A percentile compares a stretch with the other conserved stretches of the same genome.
Conservation (phyloP, 495 filamentous ascomycete genomes). For the Recurvomyces mirabilis region DNA sequence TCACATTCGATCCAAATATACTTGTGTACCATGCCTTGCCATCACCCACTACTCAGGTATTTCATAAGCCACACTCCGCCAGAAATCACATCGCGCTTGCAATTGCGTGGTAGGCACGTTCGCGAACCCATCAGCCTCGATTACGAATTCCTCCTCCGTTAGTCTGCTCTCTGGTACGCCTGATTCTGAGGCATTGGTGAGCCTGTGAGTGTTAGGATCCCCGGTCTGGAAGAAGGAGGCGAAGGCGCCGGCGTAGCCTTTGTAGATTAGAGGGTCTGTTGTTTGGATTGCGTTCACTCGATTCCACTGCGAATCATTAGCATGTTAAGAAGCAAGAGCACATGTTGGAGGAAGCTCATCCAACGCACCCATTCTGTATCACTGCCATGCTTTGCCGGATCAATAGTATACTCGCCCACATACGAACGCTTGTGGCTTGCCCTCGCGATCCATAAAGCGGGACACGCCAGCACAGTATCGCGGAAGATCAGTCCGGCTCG, state of each 20-base stretch:
- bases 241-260: constrained; percentile 48
- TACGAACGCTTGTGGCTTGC: constrained; percentile 37
- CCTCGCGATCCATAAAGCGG: constrained; percentile 45
- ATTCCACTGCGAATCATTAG: constrained; percentile 41
- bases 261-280: constrained; percentile 41
- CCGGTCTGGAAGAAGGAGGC: constrained; percentile 50
- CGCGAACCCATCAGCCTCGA: constrained; percentile 35
- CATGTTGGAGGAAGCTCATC: constrained; percentile 1
- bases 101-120: constrained; percentile 32
- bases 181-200: constrained; percentile 36
- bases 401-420: constrained; percentile 48
- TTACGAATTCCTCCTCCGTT: constrained; percentile 40
- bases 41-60: constrained; percentile 11
- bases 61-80: constrained; percentile 34
- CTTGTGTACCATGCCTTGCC: no score
- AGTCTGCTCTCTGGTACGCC: constrained; percentile 36
- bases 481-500: constrained; percentile 46
- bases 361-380: constrained; percentile 45
- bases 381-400: constrained; percentile 47
- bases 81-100: constrained; percentile 42
- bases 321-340: constrained; percentile 4
- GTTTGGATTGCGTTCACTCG: constrained; percentile 42
- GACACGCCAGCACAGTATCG: constrained; percentile 50
- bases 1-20: no score
- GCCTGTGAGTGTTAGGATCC: constrained; percentile 46